Evolutionary conservation across 306 rosid species (phyloP).

Genomic region (Vicia sativa): DNA sequence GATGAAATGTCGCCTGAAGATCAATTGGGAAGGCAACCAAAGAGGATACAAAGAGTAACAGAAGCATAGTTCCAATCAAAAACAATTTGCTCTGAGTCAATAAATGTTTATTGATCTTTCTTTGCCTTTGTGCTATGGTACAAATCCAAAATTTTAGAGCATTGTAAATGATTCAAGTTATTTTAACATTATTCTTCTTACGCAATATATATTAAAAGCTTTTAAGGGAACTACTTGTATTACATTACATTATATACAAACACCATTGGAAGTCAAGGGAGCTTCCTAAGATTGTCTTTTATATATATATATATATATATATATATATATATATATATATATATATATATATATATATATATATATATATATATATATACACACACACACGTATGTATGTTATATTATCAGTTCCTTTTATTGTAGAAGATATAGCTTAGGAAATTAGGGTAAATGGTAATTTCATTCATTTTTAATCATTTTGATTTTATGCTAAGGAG

Average conservation of each 20-base stretch:
- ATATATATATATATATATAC: too few species aligned
- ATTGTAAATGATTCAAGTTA: conserved; percentile 28
- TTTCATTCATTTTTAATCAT: background rate
- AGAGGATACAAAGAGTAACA: conserved; percentile 45
- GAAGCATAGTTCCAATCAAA: conserved; percentile 24
- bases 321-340: too few species aligned
- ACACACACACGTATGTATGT: too few species aligned
- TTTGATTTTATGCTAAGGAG: too few species aligned
- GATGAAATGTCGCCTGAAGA: conserved; percentile 46
- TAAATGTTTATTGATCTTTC: conserved; percentile 27
- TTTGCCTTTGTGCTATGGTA: conserved; percentile 32
- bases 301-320: too few species aligned
- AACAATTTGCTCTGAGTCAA: conserved; percentile 7
- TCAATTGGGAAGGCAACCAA: conserved; percentile 41
- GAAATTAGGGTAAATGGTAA: background rate
- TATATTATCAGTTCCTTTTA: too few species aligned
- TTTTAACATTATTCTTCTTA: background rate
- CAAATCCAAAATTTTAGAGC: conserved; percentile 33
- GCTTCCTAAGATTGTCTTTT: too few species aligned
- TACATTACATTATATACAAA: conserved; percentile 16
- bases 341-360: too few species aligned
- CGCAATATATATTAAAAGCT: background rate
- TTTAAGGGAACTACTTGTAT: background rate
- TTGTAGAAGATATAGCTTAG: background rate
- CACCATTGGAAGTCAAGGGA: background rate